Evolutionary conservation across 768 basidiomycete genomes (phyloP), one percentile per base, ranked within the genome.

Genomic region (Hortiboletus flavorubellus): DNA sequence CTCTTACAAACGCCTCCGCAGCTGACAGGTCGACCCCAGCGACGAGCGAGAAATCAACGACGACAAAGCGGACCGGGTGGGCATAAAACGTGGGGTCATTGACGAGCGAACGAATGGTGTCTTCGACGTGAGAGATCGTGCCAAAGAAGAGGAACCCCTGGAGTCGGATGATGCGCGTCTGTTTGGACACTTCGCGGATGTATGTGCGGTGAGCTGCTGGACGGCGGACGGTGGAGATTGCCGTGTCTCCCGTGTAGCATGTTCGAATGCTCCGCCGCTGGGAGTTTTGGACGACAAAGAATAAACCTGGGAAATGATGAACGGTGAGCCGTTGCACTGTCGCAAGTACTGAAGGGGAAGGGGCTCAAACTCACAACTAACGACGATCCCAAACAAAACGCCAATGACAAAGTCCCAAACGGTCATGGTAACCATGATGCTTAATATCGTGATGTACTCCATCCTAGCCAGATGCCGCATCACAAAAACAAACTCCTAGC

Each of bases 201-300:
- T 96, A 98, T 4, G 84, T 87, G 14, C 92, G 80, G 67, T 98
- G 96, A 5, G 86, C 79, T 53, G 85, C 86, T 0, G 95, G 96
- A 21, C 96, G 78, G 10, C 96, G 85, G 4, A 98, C 96, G 1
- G 94, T 92, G 2, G 94, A 97, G 69, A 93, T 84, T 0, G 89
- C 87, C 0, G 86, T 81, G 48, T 91, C 85, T 1, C 95, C 95
- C 3, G 86, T 87, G 68, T 91, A 86, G 37, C 93, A 78, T 0
- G 86, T 81, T 9, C 96, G 84, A 56, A 99, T 93, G 59, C 93
- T 92, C 43, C 82, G 74, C 15, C 91, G 72, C 62, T 87, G 89
- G 0, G 94, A 97, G 55, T 91, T 96, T 64, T 96, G 92, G 2
- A 98, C 80, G n/a, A 99, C 96, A 65, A 99, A 99, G 75, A 96